phyloP scores from a whole-genome alignment of 2,329 filamentous ascomycete species.

The Aspergillus phoenicis region DNA sequence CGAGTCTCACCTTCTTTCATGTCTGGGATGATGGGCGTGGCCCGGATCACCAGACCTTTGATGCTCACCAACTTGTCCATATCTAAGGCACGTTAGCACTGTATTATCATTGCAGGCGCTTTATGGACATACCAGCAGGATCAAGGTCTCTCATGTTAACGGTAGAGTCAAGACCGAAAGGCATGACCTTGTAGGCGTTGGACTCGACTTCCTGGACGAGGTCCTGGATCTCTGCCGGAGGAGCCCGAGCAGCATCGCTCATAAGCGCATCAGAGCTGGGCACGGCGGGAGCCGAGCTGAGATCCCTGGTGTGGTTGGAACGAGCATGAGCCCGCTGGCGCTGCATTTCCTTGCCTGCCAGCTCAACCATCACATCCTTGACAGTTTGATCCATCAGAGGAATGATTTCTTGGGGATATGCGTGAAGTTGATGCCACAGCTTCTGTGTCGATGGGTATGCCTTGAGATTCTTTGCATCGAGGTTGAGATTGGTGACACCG shows the following conservation, averaged over 20 bases:
- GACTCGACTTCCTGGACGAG: slow-evolving; percentile 74
- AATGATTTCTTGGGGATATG: slow-evolving; percentile 94
- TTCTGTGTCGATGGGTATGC: slow-evolving; percentile 90
- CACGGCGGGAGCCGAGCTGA: slow-evolving; percentile 74
- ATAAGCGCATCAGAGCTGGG: slow-evolving; percentile 74
- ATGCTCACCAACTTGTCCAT: slow-evolving; percentile 96
- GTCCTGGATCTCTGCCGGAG: slow-evolving; percentile 62
- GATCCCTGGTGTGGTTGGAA: slow-evolving; percentile 52
- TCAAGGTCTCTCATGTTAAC: slow-evolving; percentile 94
- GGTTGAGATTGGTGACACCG: slow-evolving; percentile 78
- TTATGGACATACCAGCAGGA: slow-evolving; percentile 65
- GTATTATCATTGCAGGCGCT: not conserved
- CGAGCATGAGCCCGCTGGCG: slow-evolving; percentile 62
- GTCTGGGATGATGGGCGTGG: slow-evolving; percentile 94
- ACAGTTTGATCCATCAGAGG: slow-evolving; percentile 94
- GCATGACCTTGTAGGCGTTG: slow-evolving; percentile 80
- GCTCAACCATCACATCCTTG: slow-evolving; percentile 89
- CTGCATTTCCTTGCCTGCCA: slow-evolving; percentile 78
- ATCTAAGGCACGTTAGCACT: slow-evolving; percentile 54
- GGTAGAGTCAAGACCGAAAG: slow-evolving; percentile 82
- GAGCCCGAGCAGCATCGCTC: slow-evolving; percentile 39
- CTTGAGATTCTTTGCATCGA: slow-evolving; percentile 87
- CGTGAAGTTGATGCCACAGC: slow-evolving; percentile 91
- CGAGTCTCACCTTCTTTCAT: slow-evolving; percentile 77
- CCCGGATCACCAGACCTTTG: slow-evolving; percentile 93